phyloP scores from a whole-genome alignment of 805 yeast species.

The Kodamaea neixiangensis region DNA sequence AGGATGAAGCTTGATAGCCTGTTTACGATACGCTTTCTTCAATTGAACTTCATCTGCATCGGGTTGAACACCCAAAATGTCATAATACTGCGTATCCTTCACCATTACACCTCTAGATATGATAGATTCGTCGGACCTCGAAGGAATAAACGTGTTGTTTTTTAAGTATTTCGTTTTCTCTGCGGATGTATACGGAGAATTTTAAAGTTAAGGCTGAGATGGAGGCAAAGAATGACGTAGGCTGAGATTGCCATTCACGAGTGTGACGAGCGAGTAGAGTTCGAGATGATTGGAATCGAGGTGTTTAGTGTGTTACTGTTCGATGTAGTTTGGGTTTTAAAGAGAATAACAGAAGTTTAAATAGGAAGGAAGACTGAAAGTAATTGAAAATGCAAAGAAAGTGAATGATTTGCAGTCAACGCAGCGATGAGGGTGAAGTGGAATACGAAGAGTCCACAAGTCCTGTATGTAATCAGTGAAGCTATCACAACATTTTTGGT shows the following conservation, averaged over 20 bases:
- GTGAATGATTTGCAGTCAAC: too few relatives aligned
- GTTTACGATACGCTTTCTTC: conserved; percentile 90
- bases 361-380: too few relatives aligned
- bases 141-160: conserved; percentile 2
- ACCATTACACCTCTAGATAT: conserved; percentile 52
- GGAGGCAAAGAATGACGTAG: not conserved
- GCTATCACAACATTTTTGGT: too few relatives aligned
- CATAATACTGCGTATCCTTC: conserved; percentile 86
- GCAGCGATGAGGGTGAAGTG: too few relatives aligned
- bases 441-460: too few relatives aligned
- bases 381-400: too few relatives aligned
- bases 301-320: too few relatives aligned
- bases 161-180: not conserved
- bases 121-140: not conserved
- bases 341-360: too few relatives aligned
- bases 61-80: conserved; percentile 64
- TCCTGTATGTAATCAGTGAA: too few relatives aligned
- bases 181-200: not conserved
- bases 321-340: too few relatives aligned
- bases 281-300: too few relatives aligned
- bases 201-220: not conserved
- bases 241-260: not conserved
- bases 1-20: conserved; percentile 89
- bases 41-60: conserved; percentile 79
- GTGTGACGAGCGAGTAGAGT: not conserved